Evolutionary conservation across 1,139 yeast genomes (phyloP).

Genomic region (Spathaspora sp.): DNA sequence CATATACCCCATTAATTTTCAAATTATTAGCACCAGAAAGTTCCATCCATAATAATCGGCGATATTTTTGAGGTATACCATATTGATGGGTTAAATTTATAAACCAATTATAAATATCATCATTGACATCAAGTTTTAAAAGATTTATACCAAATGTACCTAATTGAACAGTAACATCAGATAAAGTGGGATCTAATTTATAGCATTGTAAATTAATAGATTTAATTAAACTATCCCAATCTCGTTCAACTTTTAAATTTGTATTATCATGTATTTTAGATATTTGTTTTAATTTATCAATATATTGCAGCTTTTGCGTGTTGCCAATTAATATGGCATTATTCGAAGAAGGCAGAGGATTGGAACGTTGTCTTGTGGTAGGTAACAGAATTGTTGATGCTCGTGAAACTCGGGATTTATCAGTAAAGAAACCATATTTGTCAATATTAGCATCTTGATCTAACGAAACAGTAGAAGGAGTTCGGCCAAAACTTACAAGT

Average conservation of each 20-base stretch:
- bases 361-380: background rate
- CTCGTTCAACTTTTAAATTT: slow-evolving; percentile 25
- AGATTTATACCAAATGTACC: slow-evolving; percentile 7
- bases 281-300: slow-evolving; percentile 29
- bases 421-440: slow-evolving; percentile 49
- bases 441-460: slow-evolving; percentile 35
- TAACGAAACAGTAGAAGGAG: background rate
- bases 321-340: slow-evolving; percentile 9
- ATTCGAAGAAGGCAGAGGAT: background rate
- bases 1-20: slow-evolving; percentile 52
- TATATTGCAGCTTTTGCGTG: slow-evolving; percentile 12
- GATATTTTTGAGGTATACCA: slow-evolving; percentile 50
- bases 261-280: slow-evolving; percentile 36
- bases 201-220: slow-evolving; percentile 26
- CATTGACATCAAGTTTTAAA: slow-evolving; percentile 16
- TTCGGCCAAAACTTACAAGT: slow-evolving; percentile 25
- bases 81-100: slow-evolving; percentile 36
- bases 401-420: slow-evolving; percentile 11
- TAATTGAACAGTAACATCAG: slow-evolving; percentile 13
- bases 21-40: slow-evolving; percentile 51
- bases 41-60: slow-evolving; percentile 55
- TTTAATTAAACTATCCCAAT: slow-evolving; percentile 37
- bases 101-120: slow-evolving; percentile 19
- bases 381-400: slow-evolving; percentile 4
- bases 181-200: slow-evolving; percentile 15